Conservation (phyloP, 305 asterid genomes). For the Stenogyne calaminthoides region DNA sequence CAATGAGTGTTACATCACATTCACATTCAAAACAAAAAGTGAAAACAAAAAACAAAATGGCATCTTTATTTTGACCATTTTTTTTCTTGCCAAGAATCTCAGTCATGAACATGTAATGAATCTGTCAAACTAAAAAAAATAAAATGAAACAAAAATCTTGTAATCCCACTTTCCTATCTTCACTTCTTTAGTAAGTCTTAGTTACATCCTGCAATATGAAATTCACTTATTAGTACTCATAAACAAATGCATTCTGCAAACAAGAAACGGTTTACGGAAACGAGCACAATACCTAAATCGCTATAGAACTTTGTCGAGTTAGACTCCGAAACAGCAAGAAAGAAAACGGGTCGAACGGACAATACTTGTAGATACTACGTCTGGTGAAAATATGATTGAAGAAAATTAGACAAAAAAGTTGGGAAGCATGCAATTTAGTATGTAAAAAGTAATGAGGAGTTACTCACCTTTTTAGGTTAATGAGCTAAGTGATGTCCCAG, state of each 20-base stretch:
- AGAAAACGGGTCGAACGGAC: slow-evolving; percentile 30
- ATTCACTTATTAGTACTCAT: neutral
- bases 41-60: slow-evolving; percentile 26
- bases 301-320: neutral
- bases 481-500: slow-evolving; percentile 63
- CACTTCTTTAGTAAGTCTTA: neutral
- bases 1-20: slow-evolving; percentile 59
- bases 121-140: slow-evolving; percentile 31
- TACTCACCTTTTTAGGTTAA: slow-evolving; percentile 58
- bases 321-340: slow-evolving; percentile 35
- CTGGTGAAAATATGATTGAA: slow-evolving; percentile 48
- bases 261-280: neutral
- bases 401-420: slow-evolving; percentile 36
- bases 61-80: slow-evolving; percentile 48
- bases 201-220: slow-evolving; percentile 42
- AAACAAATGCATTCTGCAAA: neutral
- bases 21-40: slow-evolving; percentile 45
- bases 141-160: slow-evolving; percentile 15
- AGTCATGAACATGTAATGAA: slow-evolving; percentile 52
- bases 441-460: slow-evolving; percentile 42
- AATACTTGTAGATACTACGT: slow-evolving; percentile 49
- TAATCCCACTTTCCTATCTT: slow-evolving; percentile 41
- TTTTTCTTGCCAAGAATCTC: slow-evolving; percentile 44
- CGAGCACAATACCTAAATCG: slow-evolving; percentile 22
- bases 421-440: slow-evolving; percentile 36